These are phyloP conservation scores for Mallotus japonicus DNA, from an alignment of 441 rosid species.

Conservation along the genomic window DNA sequence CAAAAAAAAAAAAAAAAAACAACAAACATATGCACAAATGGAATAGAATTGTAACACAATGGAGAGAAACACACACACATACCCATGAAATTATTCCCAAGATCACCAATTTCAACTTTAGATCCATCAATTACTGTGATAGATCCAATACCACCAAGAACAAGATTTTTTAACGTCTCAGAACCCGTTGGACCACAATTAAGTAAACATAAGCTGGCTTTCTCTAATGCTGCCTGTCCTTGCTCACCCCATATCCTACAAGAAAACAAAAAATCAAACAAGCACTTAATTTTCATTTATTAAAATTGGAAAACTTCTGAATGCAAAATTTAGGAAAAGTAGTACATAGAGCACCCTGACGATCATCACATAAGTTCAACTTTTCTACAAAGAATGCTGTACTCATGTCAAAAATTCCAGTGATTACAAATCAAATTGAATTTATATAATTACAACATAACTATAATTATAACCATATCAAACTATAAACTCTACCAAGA, in stretches of 20 bases:
- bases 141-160: conserved; percentile 94
- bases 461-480: too few relatives aligned
- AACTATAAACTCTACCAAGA: too few relatives aligned
- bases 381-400: not conserved
- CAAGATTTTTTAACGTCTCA: conserved; percentile 85
- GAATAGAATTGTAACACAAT: too few relatives aligned
- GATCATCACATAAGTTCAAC: not conserved
- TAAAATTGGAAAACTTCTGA: not conserved
- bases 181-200: conserved; percentile 98
- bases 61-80: conserved; percentile 6
- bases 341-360: not conserved
- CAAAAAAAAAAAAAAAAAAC: not conserved
- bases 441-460: too few relatives aligned
- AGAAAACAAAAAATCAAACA: conserved; percentile 12
- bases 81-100: conserved; percentile 98
- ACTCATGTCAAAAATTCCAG: too few relatives aligned
- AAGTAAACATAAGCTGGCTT: conserved; percentile 82
- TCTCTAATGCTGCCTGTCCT: conserved; percentile 84
- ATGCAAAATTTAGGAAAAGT: not conserved
- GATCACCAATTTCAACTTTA: conserved; percentile 75
- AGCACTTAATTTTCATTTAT: not conserved
- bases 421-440: too few relatives aligned
- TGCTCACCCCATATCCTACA: conserved; percentile 94
- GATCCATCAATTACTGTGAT: conserved; percentile 94
- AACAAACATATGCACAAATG: too few relatives aligned